These are phyloP conservation scores for Trichoderma sp. DNA, from an alignment of 2,329 filamentous ascomycete species.

Conservation along the genomic window DNA sequence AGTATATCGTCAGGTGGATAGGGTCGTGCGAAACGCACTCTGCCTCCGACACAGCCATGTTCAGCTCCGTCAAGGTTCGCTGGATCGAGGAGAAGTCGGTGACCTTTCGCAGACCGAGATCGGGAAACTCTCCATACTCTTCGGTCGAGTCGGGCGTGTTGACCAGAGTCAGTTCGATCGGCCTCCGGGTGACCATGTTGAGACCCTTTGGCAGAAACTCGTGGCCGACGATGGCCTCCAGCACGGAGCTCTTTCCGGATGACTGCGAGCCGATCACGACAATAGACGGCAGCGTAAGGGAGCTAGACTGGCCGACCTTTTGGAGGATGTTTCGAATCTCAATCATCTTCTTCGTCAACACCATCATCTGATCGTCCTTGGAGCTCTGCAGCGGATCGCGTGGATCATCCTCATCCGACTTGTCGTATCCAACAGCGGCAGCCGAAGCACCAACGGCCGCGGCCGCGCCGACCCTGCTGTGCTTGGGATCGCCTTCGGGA, in stretches of 20 bases:
- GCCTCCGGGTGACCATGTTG: slow-evolving; percentile 96
- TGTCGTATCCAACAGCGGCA: slow-evolving; percentile 76
- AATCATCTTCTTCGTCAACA: slow-evolving; percentile 99
- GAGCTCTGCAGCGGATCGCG: slow-evolving; percentile 67
- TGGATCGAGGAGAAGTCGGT: slow-evolving; percentile 92
- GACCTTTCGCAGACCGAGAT: slow-evolving; percentile 84
- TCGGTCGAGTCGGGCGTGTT: slow-evolving; percentile 86
- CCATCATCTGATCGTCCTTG: slow-evolving; percentile 98
- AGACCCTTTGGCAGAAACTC: slow-evolving; percentile 97
- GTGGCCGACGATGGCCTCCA: slow-evolving; percentile 96
- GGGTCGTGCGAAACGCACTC: slow-evolving; percentile 97
- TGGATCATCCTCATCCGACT: slow-evolving; percentile 65
- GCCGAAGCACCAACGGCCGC: slow-evolving; percentile 72
- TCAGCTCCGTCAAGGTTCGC: slow-evolving; percentile 90
- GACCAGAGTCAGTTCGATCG: slow-evolving; percentile 93
- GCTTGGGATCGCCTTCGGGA: slow-evolving; percentile 57
- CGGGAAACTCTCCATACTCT: slow-evolving; percentile 96
- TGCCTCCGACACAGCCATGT: slow-evolving; percentile 84
- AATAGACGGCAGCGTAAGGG: slow-evolving; percentile 88
- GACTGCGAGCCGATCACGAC: slow-evolving; percentile 99
- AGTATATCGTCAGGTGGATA: slow-evolving; percentile 94
- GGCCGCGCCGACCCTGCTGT: slow-evolving; percentile 62
- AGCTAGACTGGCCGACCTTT: slow-evolving; percentile 86
- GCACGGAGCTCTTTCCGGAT: slow-evolving; percentile 94
- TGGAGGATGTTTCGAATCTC: slow-evolving; percentile 93